A percentile compares a stretch with the other conserved stretches of the same genome.
These are phyloP conservation scores for Euphorbia tirucalli DNA, from an alignment of 345 rosid species.

Conservation along the genomic window DNA sequence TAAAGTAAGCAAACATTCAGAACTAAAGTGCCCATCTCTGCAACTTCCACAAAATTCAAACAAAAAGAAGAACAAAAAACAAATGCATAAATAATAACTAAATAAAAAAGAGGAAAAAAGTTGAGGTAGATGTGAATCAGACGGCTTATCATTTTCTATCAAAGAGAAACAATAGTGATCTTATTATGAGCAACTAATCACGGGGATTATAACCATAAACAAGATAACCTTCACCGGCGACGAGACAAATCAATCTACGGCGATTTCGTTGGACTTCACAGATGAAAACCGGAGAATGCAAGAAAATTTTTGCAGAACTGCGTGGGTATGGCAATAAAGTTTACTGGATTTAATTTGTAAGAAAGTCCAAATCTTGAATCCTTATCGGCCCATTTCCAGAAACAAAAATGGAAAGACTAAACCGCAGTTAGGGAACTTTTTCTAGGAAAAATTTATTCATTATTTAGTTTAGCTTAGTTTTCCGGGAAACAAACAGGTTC, in stretches of 20 bases:
- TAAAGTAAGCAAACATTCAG: too few relatives aligned
- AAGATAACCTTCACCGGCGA: neutral
- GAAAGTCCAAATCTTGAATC: neutral
- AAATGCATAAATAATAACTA: neutral
- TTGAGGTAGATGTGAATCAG: neutral
- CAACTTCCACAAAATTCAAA: slow-evolving; percentile 16
- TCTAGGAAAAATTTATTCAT: neutral
- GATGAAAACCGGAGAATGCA: neutral
- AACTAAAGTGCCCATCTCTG: neutral
- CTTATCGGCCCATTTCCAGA: neutral
- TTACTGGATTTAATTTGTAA: neutral
- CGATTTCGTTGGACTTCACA: slow-evolving; percentile 4
- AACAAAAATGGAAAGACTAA: neutral
- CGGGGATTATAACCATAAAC: neutral
- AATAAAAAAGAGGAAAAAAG: too few relatives aligned
- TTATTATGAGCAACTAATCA: neutral
- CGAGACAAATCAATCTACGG: slow-evolving; percentile 8
- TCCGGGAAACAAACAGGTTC: slow-evolving; percentile 2
- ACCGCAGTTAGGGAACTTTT: neutral
- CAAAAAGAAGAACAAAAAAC: neutral
- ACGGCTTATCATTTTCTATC: neutral
- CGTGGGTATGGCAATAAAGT: too few relatives aligned
- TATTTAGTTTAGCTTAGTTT: neutral
- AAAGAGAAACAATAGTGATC: neutral
- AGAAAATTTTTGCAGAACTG: neutral